Percentiles rank a stretch among this genome's conserved stretches.
Evolutionary conservation across 1,284 basidiomycete genomes (phyloP).

Genomic region (Gomphus bonarii): DNA sequence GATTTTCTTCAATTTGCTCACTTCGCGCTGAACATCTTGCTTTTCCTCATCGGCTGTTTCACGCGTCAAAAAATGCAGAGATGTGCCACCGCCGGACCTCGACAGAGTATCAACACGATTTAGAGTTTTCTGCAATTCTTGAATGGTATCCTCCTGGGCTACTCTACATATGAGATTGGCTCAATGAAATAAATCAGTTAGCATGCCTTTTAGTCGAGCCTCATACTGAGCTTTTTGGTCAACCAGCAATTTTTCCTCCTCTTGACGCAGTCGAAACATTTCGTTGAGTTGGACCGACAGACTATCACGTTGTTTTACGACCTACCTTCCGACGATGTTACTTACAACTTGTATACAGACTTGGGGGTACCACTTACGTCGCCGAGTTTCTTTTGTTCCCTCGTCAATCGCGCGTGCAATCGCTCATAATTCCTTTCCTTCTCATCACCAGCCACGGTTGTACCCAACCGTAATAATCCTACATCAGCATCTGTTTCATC

Average conservation of each 20-base stretch:
- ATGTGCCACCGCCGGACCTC: conserved; percentile 34
- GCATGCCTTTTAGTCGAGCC: conserved; percentile 37
- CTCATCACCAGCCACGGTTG: not conserved
- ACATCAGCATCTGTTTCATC: conserved; percentile 9
- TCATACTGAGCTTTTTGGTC: conserved; percentile 40
- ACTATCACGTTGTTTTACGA: conserved; percentile 31
- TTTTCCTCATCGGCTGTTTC: conserved; percentile 64
- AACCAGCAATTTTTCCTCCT: conserved; percentile 48
- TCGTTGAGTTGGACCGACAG: conserved; percentile 48
- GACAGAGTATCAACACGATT: conserved; percentile 43
- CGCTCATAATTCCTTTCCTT: not conserved
- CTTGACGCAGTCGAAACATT: conserved; percentile 40
- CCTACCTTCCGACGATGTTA: conserved; percentile 14
- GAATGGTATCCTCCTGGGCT: conserved; percentile 50
- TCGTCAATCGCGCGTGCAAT: conserved; percentile 7
- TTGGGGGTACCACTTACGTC: conserved; percentile 9
- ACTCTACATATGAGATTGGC: conserved; percentile 1
- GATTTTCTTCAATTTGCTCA: conserved; percentile 32
- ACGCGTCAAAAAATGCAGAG: conserved; percentile 57
- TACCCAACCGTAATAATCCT: not conserved
- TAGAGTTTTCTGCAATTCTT: conserved; percentile 45
- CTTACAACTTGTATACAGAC: conserved; percentile 7
- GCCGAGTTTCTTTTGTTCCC: conserved; percentile 13
- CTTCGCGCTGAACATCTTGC: conserved; percentile 37
- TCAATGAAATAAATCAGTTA: conserved; percentile 2